Evolutionary conservation across 805 yeast genomes (phyloP), one percentile per base, ranked within the genome.

Genomic region (Sungouiozyma intestinalis): DNA sequence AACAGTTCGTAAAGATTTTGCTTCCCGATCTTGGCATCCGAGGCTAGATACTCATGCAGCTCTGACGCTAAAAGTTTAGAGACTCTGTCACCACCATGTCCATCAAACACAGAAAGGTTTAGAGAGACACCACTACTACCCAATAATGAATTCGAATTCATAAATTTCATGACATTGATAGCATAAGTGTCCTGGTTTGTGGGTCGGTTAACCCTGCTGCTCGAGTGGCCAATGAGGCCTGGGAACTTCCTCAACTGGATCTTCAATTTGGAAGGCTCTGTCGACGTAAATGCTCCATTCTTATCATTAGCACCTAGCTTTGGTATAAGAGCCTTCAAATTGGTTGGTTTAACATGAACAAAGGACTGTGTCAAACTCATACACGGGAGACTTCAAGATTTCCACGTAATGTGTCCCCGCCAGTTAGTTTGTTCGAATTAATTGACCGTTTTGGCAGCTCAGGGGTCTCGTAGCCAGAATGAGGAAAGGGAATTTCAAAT

Each of bases 31-130:
- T 29, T 11, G 5, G 58, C 68, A 32, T 47, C 67, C 24, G 45
- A 35, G 48, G 77, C 94, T 56, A 74, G 74, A 52, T 60, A 69
- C 49, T 55, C 57, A 42, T 70, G 77, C 24, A 92, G 66, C 42
- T 77, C 66, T 3, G 68, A 61, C 16, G 70, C 64, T 11, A 88
- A 65, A 53, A 72, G 82, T 18, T 67, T 70, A 37, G 87, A 71
- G 52, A 95, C 85, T 18, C 79, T 79, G 18, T 69, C 71, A 17
- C 95, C 94, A 6, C 97, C 98, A 63, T 92, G 98, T 8, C 98
- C 98, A 63, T 92, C 98, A 60, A 84, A 87, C 1, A 92, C 72
- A 37, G 77, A 76, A 53, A 85, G 79, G 49, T 76, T 77, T 64
- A 90, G 83, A 16, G 79, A 77, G 1, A 61, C 47, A 47, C 27